Evolutionary conservation across 345 rosid species (phyloP).

Genomic region (Camelina hispida): DNA sequence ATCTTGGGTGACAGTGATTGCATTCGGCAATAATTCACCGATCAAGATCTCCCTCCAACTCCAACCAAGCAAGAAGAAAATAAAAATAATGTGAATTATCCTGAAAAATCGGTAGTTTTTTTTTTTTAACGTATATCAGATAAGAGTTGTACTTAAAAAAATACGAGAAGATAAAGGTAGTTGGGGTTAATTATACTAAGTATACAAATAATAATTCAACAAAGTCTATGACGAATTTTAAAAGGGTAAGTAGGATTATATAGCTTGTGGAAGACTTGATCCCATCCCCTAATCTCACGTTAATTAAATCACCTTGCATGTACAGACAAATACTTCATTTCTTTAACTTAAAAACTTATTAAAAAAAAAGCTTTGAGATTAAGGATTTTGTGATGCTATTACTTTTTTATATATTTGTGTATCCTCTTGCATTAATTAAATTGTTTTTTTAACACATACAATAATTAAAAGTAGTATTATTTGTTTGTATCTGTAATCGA

Average conservation of each 20-base stretch:
- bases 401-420: not conserved
- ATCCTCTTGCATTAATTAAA: slow-evolving; percentile 31
- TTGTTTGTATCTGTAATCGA: slow-evolving; percentile 45
- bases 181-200: not conserved
- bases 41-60: not conserved
- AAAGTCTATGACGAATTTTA: slow-evolving; percentile 20
- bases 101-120: not conserved
- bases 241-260: slow-evolving; percentile 21
- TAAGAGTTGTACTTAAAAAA: too few relatives aligned
- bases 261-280: slow-evolving; percentile 40
- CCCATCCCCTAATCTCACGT: slow-evolving; percentile 48
- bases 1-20: slow-evolving; percentile 1
- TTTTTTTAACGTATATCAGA: too few relatives aligned
- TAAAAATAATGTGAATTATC: not conserved
- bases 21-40: not conserved
- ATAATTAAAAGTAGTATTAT: slow-evolving; percentile 43
- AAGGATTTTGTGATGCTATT: slow-evolving; percentile 31
- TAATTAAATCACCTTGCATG: slow-evolving; percentile 41
- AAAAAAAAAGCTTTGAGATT: not conserved
- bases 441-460: slow-evolving; percentile 10
- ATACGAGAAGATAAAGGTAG: not conserved
- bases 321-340: slow-evolving; percentile 47
- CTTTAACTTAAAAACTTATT: slow-evolving; percentile 11
- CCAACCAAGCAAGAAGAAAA: not conserved
- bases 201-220: slow-evolving; percentile 3